phyloP scores from a whole-genome alignment of 2,329 filamentous ascomycete genomes.

The Epichloe uncinata region DNA sequence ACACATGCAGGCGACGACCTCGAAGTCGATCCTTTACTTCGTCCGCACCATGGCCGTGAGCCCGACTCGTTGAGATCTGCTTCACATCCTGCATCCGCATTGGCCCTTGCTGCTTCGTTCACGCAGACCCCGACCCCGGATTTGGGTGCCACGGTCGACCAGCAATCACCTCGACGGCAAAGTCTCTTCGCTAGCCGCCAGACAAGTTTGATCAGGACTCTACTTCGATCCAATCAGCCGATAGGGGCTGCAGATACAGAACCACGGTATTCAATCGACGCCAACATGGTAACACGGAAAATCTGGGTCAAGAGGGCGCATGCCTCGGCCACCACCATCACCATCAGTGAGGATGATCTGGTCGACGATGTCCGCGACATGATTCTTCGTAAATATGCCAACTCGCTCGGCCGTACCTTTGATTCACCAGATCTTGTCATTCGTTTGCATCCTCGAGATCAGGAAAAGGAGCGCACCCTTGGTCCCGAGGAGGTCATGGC shows the following conservation, averaged over 20 bases:
- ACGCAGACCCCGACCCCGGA: neutral
- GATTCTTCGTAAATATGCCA: conserved; percentile 86
- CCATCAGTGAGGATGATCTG: conserved; percentile 74
- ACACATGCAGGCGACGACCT: conserved; percentile 10
- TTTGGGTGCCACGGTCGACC: conserved; percentile 12
- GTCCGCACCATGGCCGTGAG: conserved; percentile 11
- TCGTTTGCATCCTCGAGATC: conserved; percentile 60
- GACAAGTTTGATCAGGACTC: conserved; percentile 20
- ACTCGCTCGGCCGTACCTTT: conserved; percentile 77
- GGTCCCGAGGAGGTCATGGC: conserved; percentile 79
- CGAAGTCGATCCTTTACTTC: conserved; percentile 3
- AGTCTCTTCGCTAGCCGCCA: conserved; percentile 26
- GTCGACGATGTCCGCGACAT: conserved; percentile 91
- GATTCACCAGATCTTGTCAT: conserved; percentile 83
- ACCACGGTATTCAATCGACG: conserved; percentile 23
- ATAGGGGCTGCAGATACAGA: conserved; percentile 11
- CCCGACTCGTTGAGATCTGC: conserved; percentile 16
- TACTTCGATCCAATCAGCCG: conserved; percentile 13
- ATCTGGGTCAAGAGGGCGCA: conserved; percentile 88
- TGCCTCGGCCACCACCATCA: conserved; percentile 76
- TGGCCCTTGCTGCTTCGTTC: conserved; percentile 8
- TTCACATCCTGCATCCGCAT: conserved; percentile 10
- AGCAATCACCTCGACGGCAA: conserved; percentile 14
- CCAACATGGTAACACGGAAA: conserved; percentile 56
- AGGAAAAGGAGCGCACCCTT: conserved; percentile 52